phyloP scores from a whole-genome alignment of 106 monocot genomes.

The Allium fistulosum region DNA sequence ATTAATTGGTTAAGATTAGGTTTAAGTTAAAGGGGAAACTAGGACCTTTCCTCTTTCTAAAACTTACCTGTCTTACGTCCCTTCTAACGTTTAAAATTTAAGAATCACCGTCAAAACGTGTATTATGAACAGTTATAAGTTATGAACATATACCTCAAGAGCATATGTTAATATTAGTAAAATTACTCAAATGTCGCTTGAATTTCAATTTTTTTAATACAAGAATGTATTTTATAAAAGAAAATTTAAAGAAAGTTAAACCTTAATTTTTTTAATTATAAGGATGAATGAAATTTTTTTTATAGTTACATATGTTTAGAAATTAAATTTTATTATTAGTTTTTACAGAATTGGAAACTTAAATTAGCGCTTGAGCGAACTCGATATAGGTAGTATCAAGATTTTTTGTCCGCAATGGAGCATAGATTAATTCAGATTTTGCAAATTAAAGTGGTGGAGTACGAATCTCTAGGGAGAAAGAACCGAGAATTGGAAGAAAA shows the following conservation, averaged over 20 bases:
- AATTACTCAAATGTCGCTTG: too few relatives aligned
- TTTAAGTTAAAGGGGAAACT: slow-evolving; percentile 12
- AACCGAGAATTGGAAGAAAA: too few relatives aligned
- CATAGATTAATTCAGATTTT: slow-evolving; percentile 18
- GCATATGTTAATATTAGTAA: too few relatives aligned
- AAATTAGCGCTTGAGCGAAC: slow-evolving; percentile 24
- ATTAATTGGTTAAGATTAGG: background rate
- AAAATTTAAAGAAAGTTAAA: too few relatives aligned
- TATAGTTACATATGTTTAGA: background rate
- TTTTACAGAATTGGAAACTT: slow-evolving; percentile 32
- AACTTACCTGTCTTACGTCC: slow-evolving; percentile 7
- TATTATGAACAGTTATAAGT: too few relatives aligned
- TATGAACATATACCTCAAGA: too few relatives aligned
- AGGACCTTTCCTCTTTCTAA: slow-evolving; percentile 38
- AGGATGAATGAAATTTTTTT: too few relatives aligned
- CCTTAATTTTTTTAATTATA: too few relatives aligned
- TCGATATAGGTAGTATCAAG: slow-evolving; percentile 26
- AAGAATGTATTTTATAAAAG: too few relatives aligned
- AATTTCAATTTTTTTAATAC: too few relatives aligned
- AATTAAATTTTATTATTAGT: background rate
- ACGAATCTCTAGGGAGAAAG: slow-evolving; percentile 19
- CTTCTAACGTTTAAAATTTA: too few relatives aligned
- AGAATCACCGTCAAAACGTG: too few relatives aligned
- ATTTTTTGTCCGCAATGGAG: slow-evolving; percentile 18
- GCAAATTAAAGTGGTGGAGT: slow-evolving; percentile 36